Base-by-base conservation (phyloP, 768 basidiomycete genomes). In the Lactarius indigo region DNA sequence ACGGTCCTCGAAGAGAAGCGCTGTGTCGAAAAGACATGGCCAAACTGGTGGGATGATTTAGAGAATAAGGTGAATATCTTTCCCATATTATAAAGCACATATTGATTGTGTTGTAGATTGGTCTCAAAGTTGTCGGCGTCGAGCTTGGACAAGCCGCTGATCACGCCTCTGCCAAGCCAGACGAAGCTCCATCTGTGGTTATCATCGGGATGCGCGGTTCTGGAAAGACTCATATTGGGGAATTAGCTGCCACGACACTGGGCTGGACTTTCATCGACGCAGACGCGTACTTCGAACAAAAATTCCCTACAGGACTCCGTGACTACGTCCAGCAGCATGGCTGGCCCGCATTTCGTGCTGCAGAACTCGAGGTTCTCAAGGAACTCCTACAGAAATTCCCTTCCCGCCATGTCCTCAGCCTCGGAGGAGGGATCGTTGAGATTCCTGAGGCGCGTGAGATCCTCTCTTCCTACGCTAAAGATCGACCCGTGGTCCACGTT, bases 11-110 rank as follows among this genome's bases (percentile, higher is more conserved):
- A 98, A 74, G 96, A 98, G 80, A 96, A 96, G 78, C 83, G 96
- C 62, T 98, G 97, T 73, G 97, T 99, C 37, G 96, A 96, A 78
- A 99, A 99, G 84, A 99, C 96, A 0, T 99, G 96, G 96, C 97
- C 97, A 0, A 96, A 95, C 75, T 99, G 96, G 94, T 99, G 96
- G 96, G 97, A 98, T 74, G 97, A 98, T 76, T 82, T 99, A 30
- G 86, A 92, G 75, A 95, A 93, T 80, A 97, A 97, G 86, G 93
- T 92, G 59, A 3, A 80, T 54, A n/a, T 12, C 56, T 50, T 63
- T 58, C 33, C 13, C 12, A 33, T 10, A 10, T 44, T 35, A 30
- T 58, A 61, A 12, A 41, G 8, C 64, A 23, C 17, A 13, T 30
- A 31, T 57, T 62, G 20, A n/a, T 68, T 70, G 18, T 72, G 23